Evolutionary conservation across 2,329 filamentous ascomycete species (phyloP).

Genomic region (Pyrenophora graminea): DNA sequence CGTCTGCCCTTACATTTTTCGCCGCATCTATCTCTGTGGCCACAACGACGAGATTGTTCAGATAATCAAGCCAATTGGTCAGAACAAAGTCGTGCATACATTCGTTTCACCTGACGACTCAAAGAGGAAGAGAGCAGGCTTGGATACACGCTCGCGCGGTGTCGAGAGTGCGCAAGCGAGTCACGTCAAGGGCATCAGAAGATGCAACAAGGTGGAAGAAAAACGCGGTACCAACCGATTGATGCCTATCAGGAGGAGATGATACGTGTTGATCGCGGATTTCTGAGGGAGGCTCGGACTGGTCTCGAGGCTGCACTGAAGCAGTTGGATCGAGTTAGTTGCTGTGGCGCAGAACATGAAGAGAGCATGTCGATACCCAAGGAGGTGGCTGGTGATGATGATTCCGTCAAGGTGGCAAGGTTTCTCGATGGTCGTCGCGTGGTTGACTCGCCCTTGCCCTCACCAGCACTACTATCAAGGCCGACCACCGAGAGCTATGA

Average conservation of each 20-base stretch:
- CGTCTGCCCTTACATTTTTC: conserved; percentile 19
- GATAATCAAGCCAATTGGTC: conserved; percentile 7
- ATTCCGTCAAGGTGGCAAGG: conserved; percentile 2
- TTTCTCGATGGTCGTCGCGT: conserved; percentile 2
- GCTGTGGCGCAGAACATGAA: not conserved
- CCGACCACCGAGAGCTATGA: not conserved
- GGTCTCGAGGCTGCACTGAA: conserved; percentile 1
- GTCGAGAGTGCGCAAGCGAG: conserved; percentile 7
- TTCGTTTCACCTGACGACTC: conserved; percentile 2
- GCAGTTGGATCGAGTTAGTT: not conserved
- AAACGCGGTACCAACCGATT: not conserved
- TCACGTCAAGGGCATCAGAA: not conserved
- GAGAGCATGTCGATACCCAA: not conserved
- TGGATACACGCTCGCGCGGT: conserved; percentile 10
- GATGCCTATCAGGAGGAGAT: conserved; percentile 2
- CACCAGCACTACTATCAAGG: not conserved
- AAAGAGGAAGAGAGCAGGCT: conserved; percentile 1
- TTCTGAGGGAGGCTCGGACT: not conserved
- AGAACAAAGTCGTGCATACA: conserved; percentile 6
- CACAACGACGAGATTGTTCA: conserved; percentile 25
- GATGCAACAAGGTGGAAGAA: not conserved
- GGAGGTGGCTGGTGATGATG: not conserved
- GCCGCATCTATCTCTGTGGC: conserved; percentile 21
- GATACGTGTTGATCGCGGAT: not conserved
- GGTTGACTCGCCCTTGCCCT: not conserved